phyloP scores from a whole-genome alignment of 805 yeast species.

The Yamadazyma olivae region DNA sequence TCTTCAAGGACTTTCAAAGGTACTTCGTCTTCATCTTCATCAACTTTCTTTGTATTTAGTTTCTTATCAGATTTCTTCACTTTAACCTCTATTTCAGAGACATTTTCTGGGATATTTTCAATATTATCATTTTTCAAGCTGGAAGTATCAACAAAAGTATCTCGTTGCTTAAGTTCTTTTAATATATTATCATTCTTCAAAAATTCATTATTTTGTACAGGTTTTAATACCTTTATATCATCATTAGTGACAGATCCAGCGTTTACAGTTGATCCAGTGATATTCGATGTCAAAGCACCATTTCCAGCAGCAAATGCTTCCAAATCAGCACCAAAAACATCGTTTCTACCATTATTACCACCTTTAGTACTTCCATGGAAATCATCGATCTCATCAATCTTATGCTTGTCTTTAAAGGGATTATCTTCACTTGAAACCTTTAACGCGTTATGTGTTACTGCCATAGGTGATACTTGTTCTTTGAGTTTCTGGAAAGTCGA shows the following conservation, averaged over 20 bases:
- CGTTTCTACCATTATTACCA: conserved; percentile 1
- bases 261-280: not conserved
- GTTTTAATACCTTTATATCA: too few species aligned
- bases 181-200: conserved; percentile 1
- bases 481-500: conserved; percentile 12
- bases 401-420: conserved; percentile 15
- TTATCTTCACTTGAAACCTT: conserved; percentile 13
- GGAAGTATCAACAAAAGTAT: not conserved
- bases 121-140: not conserved
- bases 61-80: not conserved
- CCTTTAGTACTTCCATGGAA: not conserved
- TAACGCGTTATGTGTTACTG: conserved; percentile 3
- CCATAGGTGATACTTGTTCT: conserved; percentile 9
- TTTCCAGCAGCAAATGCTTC: not conserved
- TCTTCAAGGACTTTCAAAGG: conserved; percentile 55
- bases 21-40: conserved; percentile 42
- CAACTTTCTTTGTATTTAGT: conserved; percentile 4
- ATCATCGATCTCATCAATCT: not conserved
- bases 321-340: not conserved
- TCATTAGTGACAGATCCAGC: not conserved
- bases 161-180: not conserved
- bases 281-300: not conserved
- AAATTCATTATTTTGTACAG: not conserved
- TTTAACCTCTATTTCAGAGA: not conserved
- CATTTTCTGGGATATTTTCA: too few species aligned